These are phyloP conservation scores for Zea luxurians DNA, from an alignment of 176 grass and related monocot genomes.

Conservation along the genomic window DNA sequence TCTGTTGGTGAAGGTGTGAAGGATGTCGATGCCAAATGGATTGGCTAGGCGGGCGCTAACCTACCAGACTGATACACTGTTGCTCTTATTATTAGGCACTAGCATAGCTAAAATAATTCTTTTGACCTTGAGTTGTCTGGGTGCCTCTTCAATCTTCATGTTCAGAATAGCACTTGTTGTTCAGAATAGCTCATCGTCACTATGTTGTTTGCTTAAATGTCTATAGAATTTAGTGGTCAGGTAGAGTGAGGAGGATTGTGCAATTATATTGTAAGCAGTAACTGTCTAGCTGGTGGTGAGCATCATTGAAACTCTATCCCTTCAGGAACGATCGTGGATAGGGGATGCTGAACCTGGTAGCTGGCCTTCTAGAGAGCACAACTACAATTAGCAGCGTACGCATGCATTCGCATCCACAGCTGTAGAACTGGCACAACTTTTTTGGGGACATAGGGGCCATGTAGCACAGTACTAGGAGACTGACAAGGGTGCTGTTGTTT, in stretches of 20 bases:
- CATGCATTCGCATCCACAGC: neutral
- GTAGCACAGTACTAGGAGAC: neutral
- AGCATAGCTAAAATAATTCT: neutral
- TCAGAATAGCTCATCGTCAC: neutral
- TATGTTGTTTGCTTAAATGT: neutral
- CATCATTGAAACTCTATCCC: neutral
- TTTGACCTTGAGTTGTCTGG: neutral
- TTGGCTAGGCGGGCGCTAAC: too few relatives aligned
- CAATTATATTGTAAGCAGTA: neutral
- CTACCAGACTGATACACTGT: neutral
- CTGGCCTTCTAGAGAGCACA: constrained; percentile 75
- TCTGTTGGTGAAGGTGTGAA: too few relatives aligned
- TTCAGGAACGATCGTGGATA: constrained; percentile 74
- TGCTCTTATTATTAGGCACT: neutral
- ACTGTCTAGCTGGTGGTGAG: neutral
- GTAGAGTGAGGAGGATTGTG: constrained; percentile 34
- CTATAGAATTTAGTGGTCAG: constrained; percentile 94
- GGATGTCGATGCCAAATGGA: too few relatives aligned
- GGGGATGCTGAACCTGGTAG: constrained; percentile 82
- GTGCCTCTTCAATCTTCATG: neutral
- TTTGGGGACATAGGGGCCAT: neutral
- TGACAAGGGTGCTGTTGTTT: neutral
- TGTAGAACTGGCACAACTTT: neutral
- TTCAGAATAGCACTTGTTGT: neutral
- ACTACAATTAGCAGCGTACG: constrained; percentile 76